Base-by-base conservation (phyloP, 306 rosid genomes). In the Coriaria nepalensis region DNA sequence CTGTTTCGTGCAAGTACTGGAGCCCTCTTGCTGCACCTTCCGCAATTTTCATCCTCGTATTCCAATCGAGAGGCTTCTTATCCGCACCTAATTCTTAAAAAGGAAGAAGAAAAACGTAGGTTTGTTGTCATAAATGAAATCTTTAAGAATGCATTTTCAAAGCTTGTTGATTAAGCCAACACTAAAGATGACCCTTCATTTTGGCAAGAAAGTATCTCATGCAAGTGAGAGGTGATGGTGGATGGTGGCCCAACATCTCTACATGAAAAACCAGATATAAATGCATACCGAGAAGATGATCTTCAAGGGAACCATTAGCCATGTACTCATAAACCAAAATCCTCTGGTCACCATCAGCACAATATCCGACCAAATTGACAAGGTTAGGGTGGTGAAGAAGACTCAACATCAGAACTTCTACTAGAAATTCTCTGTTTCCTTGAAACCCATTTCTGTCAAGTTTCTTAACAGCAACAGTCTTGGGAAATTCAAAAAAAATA, bases 401-500 rank as follows among this genome's bases (percentile, higher is more conserved):
- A 58, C 96, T 78, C 70, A 88, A 76, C 44, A 88, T 77, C 83
- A 88, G 64, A 64, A 88, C 95, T 81, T 88, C 97, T 8, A 79
- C 95, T 44, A 88, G 75, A 59, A 88, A 88, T 63, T 88, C 97
- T 43, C 76, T 81, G 62, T 79, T 88, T 57, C 95, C 97, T 68
- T 88, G 97, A 63, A 74, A 84, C 8, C 97, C 97, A 81, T 84
- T 67, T 67, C 87, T 74, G 57, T 88, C 83, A 42, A 88, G 88
- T 67, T 88, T 80, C 82, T 88, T 88, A 58, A 88, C 90, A 13
- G 94, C 96, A 56, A 85, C 93, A 43, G 66, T 75, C 97, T 88
- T 59, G 48, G 49, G 33, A 53, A 35, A 61, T 5, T 5, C 35
- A 7, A 40, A 64, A 43, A 56, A 10, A 11, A 56, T n/a, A 40